These are phyloP conservation scores for Candida quercuum DNA, from an alignment of 805 yeast genomes.

Conservation along the genomic window DNA sequence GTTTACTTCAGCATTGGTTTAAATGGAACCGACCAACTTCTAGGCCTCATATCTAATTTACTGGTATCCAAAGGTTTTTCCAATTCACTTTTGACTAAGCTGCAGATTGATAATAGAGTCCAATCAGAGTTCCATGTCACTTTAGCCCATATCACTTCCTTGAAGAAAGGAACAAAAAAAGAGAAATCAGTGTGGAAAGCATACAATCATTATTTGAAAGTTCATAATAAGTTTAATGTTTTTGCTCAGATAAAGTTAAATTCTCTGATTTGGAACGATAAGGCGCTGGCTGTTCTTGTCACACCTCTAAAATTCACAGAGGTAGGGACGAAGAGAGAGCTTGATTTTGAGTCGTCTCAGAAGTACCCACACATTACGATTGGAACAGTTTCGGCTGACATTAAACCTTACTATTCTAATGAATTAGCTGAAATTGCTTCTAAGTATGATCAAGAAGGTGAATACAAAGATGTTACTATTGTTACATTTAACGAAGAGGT, in stretches of 20 bases:
- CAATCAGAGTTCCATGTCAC: slow-evolving; percentile 66
- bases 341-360: slow-evolving; percentile 32
- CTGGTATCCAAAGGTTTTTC: not conserved
- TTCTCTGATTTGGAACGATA: slow-evolving; percentile 43
- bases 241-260: slow-evolving; percentile 36
- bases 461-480: slow-evolving; percentile 5
- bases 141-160: slow-evolving; percentile 41
- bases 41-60: slow-evolving; percentile 12
- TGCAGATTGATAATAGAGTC: slow-evolving; percentile 32
- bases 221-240: slow-evolving; percentile 7
- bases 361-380: slow-evolving; percentile 65
- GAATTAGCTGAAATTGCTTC: slow-evolving; percentile 22
- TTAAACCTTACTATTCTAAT: slow-evolving; percentile 52
- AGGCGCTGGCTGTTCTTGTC: slow-evolving; percentile 51
- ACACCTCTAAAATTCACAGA: slow-evolving; percentile 17
- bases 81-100: slow-evolving; percentile 4
- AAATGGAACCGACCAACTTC: slow-evolving; percentile 11
- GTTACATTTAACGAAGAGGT: slow-evolving; percentile 9
- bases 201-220: slow-evolving; percentile 13
- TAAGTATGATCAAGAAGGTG: slow-evolving; percentile 8
- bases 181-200: slow-evolving; percentile 25
- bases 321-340: slow-evolving; percentile 4
- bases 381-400: slow-evolving; percentile 45
- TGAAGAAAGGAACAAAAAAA: slow-evolving; percentile 23
- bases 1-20: slow-evolving; percentile 43